Percentiles rank a stretch among this genome's conserved stretches.
Conservation (phyloP, 257 asterid species). For the Solanum etuberosum region DNA sequence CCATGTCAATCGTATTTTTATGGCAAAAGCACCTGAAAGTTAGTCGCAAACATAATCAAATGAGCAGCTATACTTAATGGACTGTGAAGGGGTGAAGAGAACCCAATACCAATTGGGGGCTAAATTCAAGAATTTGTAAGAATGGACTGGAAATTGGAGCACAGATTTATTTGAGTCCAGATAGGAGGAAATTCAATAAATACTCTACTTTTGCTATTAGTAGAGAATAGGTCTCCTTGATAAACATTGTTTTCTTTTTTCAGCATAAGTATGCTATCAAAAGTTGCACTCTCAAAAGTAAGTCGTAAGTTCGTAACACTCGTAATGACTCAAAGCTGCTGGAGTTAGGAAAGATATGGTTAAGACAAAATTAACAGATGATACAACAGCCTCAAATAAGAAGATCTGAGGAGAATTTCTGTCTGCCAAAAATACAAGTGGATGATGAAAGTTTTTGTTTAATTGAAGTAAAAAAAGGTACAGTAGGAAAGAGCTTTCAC, state of each 20-base stretch:
- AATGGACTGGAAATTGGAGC: neutral
- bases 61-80: neutral
- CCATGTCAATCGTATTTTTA: conserved; percentile 87
- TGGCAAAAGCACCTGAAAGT: conserved; percentile 86
- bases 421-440: neutral
- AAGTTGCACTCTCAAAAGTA: neutral
- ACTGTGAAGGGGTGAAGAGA: neutral
- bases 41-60: neutral
- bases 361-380: neutral
- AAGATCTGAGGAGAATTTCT: neutral
- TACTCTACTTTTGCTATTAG: neutral
- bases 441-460: neutral
- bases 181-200: neutral
- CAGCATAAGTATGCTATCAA: neutral
- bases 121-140: neutral
- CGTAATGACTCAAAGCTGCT: neutral
- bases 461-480: neutral
- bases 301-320: neutral
- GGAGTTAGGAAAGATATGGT: neutral
- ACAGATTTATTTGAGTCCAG: neutral
- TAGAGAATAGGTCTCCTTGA: neutral
- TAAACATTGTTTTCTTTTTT: neutral
- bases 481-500: neutral
- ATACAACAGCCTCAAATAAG: neutral
- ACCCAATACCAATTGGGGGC: neutral